Evolutionary conservation across 345 rosid species (phyloP), one percentile per base, ranked within the genome.

Genomic region (Erodium maritimum): DNA sequence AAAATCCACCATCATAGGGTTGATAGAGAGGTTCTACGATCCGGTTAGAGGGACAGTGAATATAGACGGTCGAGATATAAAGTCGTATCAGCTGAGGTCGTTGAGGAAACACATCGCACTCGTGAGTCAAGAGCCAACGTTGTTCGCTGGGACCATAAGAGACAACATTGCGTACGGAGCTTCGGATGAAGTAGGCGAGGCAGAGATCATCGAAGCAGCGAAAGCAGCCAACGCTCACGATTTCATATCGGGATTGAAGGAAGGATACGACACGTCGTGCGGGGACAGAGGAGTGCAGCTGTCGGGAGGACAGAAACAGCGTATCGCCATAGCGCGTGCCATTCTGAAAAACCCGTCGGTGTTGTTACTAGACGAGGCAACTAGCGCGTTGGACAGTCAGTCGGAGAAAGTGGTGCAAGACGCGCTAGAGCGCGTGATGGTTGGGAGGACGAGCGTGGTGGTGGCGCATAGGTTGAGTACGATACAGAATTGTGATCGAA

Each of bases 111-210:
- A 81, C 71, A 72, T 85, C 33, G 90, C 90, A 16, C 72, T 88
- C 17, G 96, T 88, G 3, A 88, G 90, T 69, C 96, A 88, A 65
- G 88, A 88, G 24, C 96, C 96, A 1, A 57, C 85, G 0, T 60
- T 88, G 10, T 83, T 88, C 37, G 69, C 80, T 0, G 83, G 93
- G 5, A 88, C 82, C 3, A 75, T 88, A 9, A 66, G 75, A 12
- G 88, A 83, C 64, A 88, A 88, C 74, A 88, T 85, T 19, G 21
- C 46, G 0, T 85, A 81, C 19, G 93, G 96, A 34, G 79, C 77
- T 0, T 58, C 76, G 0, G 66, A 69, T 1, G 60, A 75, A 5
- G 59, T 67, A 0, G 74, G 59, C 9, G 88, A 85, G 50, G 23
- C 82, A 0, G 90, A 83, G 66, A 71, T 85, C 60, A 23, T 78